These are phyloP conservation scores for Pterulicium gracile DNA, from an alignment of 1,284 basidiomycete species.

Conservation along the genomic window DNA sequence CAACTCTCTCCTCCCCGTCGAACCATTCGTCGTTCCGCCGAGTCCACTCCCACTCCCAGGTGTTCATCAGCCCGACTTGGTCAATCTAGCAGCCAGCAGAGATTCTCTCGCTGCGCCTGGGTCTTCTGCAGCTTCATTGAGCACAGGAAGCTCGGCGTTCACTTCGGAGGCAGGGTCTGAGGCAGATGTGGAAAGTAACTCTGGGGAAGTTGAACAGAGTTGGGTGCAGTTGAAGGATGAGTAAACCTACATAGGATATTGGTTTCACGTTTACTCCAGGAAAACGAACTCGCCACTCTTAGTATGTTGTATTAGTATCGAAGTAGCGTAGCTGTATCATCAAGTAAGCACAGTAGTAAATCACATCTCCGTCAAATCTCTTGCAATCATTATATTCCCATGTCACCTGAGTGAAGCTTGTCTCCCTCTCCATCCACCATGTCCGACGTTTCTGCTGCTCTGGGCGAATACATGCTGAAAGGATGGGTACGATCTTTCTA, in stretches of 20 bases:
- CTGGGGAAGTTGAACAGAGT: constrained; percentile 39
- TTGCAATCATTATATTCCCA: no score
- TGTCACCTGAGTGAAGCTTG: no score
- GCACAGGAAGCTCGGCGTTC: neutral
- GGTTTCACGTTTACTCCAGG: no score
- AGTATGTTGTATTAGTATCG: no score
- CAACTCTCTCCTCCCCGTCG: constrained; percentile 42
- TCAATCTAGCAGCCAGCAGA: no score
- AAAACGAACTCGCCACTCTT: no score
- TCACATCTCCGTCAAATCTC: no score
- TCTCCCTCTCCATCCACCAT: constrained; percentile 25
- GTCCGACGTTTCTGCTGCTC: constrained; percentile 41
- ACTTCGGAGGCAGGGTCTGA: constrained; percentile 41
- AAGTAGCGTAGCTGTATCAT: no score
- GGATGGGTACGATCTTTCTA: constrained; percentile 49
- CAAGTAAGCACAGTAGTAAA: no score
- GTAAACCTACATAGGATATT: no score
- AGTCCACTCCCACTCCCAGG: constrained; percentile 12
- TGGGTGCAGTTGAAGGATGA: constrained; percentile 51
- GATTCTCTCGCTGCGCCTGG: constrained; percentile 2
- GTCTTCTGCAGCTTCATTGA: constrained; percentile 7
- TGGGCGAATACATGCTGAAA: constrained; percentile 65
- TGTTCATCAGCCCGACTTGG: constrained; percentile 3
- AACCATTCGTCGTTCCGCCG: constrained; percentile 26
- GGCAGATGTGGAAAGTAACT: constrained; percentile 54